Base-by-base conservation (phyloP, 805 yeast species). In the Pichia paraexigua region DNA sequence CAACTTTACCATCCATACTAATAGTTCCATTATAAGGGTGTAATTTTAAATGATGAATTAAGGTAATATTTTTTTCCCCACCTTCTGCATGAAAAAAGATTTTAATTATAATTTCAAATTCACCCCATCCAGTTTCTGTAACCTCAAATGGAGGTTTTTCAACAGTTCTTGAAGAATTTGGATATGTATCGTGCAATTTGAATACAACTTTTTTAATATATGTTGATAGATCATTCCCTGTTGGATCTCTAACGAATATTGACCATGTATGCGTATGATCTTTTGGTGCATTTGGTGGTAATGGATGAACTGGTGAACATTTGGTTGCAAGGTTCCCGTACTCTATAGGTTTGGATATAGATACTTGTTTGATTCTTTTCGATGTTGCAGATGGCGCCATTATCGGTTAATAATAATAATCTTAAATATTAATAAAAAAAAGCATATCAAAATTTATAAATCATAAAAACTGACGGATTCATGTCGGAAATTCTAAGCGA, bases 91-190 rank as follows among this genome's bases (percentile, higher is more conserved):
- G 83, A 66, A 94, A 94, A 65, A 83, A 91, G 18, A 94, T 79
- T 63, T 91, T 87, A 50, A 94, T 83, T 39, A 87, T 80, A 55
- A 94, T 85, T 63, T 94, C 99, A 68, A 94, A 94, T 67, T 94
- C 99, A 58, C 99, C 99, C 99, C 99, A 94, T 0, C 99, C 99
- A 0, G 98, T 87, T 63, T 94, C 99, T 2, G 96, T 86, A 28
- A 94, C 89, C 65, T 90, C 95, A 61, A 85, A 94, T 0, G 99
- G 99, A 2, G 98, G 97, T 30, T 73, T 65, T 56, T 94, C 98
- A 17, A 92, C 75, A 1, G 94, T 77, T 50, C 99, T 73, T n/a
- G 89, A 80, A 1, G 97, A 80, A 59, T 83, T 87, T 21, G 83
- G 85, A 61, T 92, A 94, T 0, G 99, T 94, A 57, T 94, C 99